A percentile compares a stretch with the other conserved stretches of the same genome.
Evolutionary conservation across 768 basidiomycete genomes (phyloP).

Genomic region (Stropharia rugosoannulata): DNA sequence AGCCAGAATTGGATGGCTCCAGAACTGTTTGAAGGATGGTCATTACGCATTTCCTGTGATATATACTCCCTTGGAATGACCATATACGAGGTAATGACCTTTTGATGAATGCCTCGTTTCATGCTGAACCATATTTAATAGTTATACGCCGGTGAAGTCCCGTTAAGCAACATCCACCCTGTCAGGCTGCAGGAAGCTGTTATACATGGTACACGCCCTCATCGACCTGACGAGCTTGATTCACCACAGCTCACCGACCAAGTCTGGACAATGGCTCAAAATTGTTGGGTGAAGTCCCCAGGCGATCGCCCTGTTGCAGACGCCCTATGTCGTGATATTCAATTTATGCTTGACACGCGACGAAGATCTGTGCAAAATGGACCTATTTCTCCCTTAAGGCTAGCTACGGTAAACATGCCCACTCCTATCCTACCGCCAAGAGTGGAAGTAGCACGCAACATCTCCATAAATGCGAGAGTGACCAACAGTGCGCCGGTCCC

Average conservation of each 20-base stretch:
- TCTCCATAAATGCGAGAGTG: neutral
- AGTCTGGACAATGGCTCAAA: conserved; percentile 19
- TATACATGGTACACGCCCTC: conserved; percentile 14
- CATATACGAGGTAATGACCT: conserved; percentile 20
- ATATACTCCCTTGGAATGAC: conserved; percentile 27
- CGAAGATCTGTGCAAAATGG: neutral
- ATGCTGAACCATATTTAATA: neutral
- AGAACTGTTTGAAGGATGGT: conserved; percentile 19
- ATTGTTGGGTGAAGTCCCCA: conserved; percentile 19
- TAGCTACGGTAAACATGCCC: neutral
- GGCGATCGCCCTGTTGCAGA: conserved; percentile 15
- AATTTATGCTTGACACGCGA: neutral
- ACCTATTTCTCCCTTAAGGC: neutral
- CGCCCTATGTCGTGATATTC: conserved; percentile 11
- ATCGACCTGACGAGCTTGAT: conserved; percentile 19
- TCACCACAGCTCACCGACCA: conserved; percentile 18
- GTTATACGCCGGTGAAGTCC: conserved; percentile 18
- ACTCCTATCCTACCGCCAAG: neutral
- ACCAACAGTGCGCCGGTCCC: neutral
- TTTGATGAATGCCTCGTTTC: neutral
- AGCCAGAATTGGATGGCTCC: conserved; percentile 29
- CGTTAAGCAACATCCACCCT: conserved; percentile 12
- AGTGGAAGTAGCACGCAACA: no score
- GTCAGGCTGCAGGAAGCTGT: conserved; percentile 14
- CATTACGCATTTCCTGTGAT: conserved; percentile 15